Base-by-base conservation (phyloP, 1,139 yeast genomes). In the Suhomyces anneliseae region DNA sequence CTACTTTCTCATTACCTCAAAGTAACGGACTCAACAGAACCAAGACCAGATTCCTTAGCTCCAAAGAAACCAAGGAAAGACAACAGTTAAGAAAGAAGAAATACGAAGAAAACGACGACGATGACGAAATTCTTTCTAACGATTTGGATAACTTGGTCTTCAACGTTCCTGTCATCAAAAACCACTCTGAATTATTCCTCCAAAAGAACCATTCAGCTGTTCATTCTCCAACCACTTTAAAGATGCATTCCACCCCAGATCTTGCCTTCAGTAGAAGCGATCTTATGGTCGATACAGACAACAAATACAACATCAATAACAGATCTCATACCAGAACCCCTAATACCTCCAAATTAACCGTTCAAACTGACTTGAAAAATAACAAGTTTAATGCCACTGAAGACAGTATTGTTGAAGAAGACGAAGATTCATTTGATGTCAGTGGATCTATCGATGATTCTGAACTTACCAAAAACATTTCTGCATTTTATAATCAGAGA, bases 151-250 rank as follows among this genome's bases (percentile, higher is more conserved):
- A 51, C 40, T 60, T 73, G 40, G 71, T 74, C 7, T 75, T 74
- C 54, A 76, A 76, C 50, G 79, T 76, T 12, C 80, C 80, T 1
- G 68, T 75, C 10, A 69, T 75, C 34, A 66, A 67, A 49, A 70
- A 65, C 53, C 69, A 68, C 47, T 66, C 67, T 42, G 74, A 71
- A 44, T 51, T 73, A 35, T 74, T 66, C 50, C 52, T 64, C 42
- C 48, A 43, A 43, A 52, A 42, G 33, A 39, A 42, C 26, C 40
- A 42, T 12, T 32, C 43, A 8, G 7, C 31, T 24, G 27, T 47
- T 9, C 47, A 44, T n/a, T 35, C 46, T 14, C 50, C 50, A 3
- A 40, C 42, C 39, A 47, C 50, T 19, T 33, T 39, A 14, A 47
- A 44, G 27, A 14, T 34, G 8, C 41, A 45, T 2, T 33, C 42